Percentiles rank a stretch among this genome's conserved stretches.
phyloP scores from a whole-genome alignment of 495 filamentous ascomycete genomes.

The Penicillium cinerascens region DNA sequence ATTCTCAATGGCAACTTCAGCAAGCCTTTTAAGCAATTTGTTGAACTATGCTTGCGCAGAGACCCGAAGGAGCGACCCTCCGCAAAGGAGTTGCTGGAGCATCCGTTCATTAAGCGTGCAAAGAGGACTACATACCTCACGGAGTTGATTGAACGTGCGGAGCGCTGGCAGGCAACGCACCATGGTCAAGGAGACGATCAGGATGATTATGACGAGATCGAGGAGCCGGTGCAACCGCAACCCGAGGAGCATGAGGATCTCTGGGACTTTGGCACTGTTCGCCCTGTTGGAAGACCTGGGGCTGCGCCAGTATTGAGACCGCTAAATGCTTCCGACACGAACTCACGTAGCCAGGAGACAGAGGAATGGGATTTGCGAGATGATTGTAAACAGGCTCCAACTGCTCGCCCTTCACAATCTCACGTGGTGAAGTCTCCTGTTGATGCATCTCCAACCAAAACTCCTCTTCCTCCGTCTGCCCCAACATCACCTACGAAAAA shows the following conservation, averaged over 20 bases:
- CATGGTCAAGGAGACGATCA: constrained; percentile 50
- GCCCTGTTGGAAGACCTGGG: constrained; percentile 57
- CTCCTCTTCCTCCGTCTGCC: constrained; percentile 14
- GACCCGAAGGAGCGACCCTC: constrained; percentile 85
- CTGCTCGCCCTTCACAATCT: not conserved
- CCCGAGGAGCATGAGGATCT: constrained; percentile 55
- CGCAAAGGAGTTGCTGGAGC: constrained; percentile 82
- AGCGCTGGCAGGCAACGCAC: constrained; percentile 68
- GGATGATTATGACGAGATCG: constrained; percentile 49
- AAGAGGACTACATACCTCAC: constrained; percentile 89
- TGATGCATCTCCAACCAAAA: constrained; percentile 13
- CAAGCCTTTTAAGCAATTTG: constrained; percentile 90
- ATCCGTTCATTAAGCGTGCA: constrained; percentile 83
- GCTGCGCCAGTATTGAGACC: constrained; percentile 49
- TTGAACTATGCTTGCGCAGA: constrained; percentile 79
- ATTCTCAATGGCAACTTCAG: constrained; percentile 80
- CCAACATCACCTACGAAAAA: constrained; percentile 9
- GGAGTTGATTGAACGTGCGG: constrained; percentile 86
- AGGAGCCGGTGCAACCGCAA: constrained; percentile 32
- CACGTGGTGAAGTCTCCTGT: not conserved
- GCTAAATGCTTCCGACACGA: constrained; percentile 71
- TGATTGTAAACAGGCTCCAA: constrained; percentile 30
- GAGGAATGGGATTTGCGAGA: constrained; percentile 40
- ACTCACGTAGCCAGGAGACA: constrained; percentile 54
- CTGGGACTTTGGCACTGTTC: constrained; percentile 94